Evolutionary conservation across 176 grass and related monocot species (phyloP), one percentile per base, ranked within the genome.

Genomic region (Lolium multiflorum): DNA sequence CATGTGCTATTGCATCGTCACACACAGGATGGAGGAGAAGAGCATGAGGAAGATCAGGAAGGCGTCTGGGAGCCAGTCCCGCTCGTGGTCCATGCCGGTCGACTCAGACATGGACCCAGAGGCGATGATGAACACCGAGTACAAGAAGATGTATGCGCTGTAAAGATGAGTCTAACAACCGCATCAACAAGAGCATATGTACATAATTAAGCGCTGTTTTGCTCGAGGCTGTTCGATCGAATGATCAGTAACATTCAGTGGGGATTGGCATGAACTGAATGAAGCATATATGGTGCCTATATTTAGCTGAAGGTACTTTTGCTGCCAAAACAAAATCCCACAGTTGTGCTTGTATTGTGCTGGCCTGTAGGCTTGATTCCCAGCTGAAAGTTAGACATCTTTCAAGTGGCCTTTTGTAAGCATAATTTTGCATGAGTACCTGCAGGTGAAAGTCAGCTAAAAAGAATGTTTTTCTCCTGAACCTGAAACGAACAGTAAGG

Each of bases 121-220:
- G 59, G 89, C 94, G 52, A n/a, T 95, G 22, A 69, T 98, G 38
- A 95, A 98, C 85, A 92, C 83, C 24, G 89, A 95, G 38, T 92
- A 95, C 63, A 98, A 94, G 86, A 98, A 95, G 71, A 93, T 98
- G 87, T 98, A 93, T 43, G 95, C 93, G 9, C 71, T 98, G 61
- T 98, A 93, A 93, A 18, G 48, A 17, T 28, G 47, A 75, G 92
- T 14, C 77, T 86, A 11, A 65, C 8, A 7, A 16, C 10, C 37
- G 28, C 55, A 77, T 7, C 54, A 56, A 9, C 48, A 24, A 71
- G 31, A 13, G 35, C 57, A 66, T 54, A n/a, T 88, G 85, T 91
- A 85, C 44, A 81, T 81, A 76, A 4, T 21, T 74, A 74, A 31
- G 43, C 9, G n/a, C 11, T 76, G 68, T 75, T 87, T 74, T 5